phyloP scores from a whole-genome alignment of 2,329 filamentous ascomycete species.

The Trichoderma gracile region DNA sequence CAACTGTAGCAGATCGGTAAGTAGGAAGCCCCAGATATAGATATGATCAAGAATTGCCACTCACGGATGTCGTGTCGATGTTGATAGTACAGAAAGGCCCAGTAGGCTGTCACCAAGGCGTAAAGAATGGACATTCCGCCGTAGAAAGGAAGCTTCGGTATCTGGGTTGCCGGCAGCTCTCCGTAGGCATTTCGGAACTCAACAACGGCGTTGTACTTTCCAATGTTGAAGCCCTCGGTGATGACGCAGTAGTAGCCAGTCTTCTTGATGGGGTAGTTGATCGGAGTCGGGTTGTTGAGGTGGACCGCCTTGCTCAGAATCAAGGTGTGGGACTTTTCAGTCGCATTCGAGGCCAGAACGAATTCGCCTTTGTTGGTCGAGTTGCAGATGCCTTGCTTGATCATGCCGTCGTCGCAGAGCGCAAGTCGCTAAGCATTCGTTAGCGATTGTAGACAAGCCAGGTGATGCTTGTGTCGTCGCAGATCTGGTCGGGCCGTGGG shows the following conservation, averaged over 20 bases:
- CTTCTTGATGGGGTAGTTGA: slow-evolving; percentile 82
- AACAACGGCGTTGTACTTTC: slow-evolving; percentile 75
- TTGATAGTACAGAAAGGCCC: slow-evolving; percentile 94
- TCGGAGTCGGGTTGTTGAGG: slow-evolving; percentile 69
- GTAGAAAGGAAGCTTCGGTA: slow-evolving; percentile 96
- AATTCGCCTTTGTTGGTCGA: slow-evolving; percentile 79
- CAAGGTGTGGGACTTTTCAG: slow-evolving; percentile 65
- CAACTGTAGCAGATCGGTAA: slow-evolving; percentile 54
- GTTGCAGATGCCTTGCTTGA: slow-evolving; percentile 71
- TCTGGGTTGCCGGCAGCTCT: slow-evolving; percentile 91
- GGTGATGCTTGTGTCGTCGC: slow-evolving; percentile 8
- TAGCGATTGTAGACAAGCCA: background rate
- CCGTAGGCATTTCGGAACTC: slow-evolving; percentile 96
- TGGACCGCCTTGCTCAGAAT: slow-evolving; percentile 82
- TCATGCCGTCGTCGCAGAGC: slow-evolving; percentile 71
- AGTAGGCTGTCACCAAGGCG: slow-evolving; percentile 78
- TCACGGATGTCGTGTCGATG: slow-evolving; percentile 86
- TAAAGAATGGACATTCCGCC: slow-evolving; percentile 93
- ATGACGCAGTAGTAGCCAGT: slow-evolving; percentile 97
- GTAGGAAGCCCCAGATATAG: background rate
- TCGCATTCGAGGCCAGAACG: slow-evolving; percentile 75
- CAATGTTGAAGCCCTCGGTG: slow-evolving; percentile 67
- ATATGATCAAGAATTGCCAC: slow-evolving; percentile 42
- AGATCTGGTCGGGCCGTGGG: too few species aligned
- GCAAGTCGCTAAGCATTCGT: slow-evolving; percentile 45